These are phyloP conservation scores for Pichia sp. DNA, from an alignment of 1,139 yeast genomes.

Conservation along the genomic window DNA sequence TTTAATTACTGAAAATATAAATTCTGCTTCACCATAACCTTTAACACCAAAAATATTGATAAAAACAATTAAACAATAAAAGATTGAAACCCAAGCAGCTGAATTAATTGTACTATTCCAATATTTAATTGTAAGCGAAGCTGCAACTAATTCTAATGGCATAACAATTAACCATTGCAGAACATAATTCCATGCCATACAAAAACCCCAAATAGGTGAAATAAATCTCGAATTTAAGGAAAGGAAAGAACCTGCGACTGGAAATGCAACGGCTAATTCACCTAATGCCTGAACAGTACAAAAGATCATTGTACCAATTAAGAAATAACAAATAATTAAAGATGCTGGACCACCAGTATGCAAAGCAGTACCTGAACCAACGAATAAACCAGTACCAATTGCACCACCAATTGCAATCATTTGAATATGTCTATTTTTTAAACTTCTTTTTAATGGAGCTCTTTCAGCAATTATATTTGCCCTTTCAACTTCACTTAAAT, in stretches of 20 bases:
- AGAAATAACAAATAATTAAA: constrained; percentile 44
- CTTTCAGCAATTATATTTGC: constrained; percentile 54
- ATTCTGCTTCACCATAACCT: constrained; percentile 62
- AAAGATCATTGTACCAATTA: constrained; percentile 44
- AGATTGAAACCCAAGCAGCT: constrained; percentile 59
- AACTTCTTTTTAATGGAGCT: constrained; percentile 57
- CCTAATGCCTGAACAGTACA: constrained; percentile 63
- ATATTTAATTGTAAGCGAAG: constrained; percentile 55
- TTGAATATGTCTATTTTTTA: constrained; percentile 58
- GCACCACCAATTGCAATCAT: constrained; percentile 85
- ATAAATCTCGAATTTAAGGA: constrained; percentile 55
- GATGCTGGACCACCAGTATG: constrained; percentile 61
- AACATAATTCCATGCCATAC: constrained; percentile 62
- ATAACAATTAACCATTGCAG: constrained; percentile 58
- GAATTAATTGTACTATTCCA: constrained; percentile 53
- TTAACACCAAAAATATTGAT: constrained; percentile 52
- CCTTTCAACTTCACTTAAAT: constrained; percentile 37
- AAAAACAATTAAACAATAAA: constrained; percentile 48
- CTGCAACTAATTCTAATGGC: constrained; percentile 64
- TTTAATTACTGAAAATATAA: constrained; percentile 50
- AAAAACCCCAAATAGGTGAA: constrained; percentile 69
- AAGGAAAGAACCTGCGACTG: constrained; percentile 61
- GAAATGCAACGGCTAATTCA: constrained; percentile 57
- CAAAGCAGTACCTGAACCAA: constrained; percentile 58
- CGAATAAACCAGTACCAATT: constrained; percentile 59